Conservation (phyloP, 768 basidiomycete genomes). For the Obba rivulosa region DNA sequence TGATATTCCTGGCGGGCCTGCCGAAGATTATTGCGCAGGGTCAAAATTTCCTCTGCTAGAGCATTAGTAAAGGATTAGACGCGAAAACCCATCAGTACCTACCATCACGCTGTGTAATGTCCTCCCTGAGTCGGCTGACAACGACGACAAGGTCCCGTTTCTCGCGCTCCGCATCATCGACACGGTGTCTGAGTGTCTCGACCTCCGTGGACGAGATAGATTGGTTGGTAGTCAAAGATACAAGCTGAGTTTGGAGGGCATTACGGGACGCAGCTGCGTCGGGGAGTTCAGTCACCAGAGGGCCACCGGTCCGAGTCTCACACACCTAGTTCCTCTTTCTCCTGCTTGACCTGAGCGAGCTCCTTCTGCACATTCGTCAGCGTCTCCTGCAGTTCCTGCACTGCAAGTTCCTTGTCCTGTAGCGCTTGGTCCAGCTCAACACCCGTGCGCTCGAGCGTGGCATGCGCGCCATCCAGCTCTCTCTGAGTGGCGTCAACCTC, state of each 20-base stretch:
- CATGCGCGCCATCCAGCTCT: constrained; percentile 67
- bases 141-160: constrained; percentile 85
- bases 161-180: constrained; percentile 80
- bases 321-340: constrained; percentile 65
- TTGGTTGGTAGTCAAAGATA: constrained; percentile 51
- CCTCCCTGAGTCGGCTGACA: constrained; percentile 77
- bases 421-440: constrained; percentile 81
- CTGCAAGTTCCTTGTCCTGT: constrained; percentile 65
- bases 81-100: constrained; percentile 10
- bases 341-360: constrained; percentile 47
- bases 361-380: constrained; percentile 52
- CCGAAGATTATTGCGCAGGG: constrained; percentile 62
- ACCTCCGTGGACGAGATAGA: constrained; percentile 59
- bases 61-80: neutral
- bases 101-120: constrained; percentile 74
- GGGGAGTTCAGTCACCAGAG: constrained; percentile 14
- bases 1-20: constrained; percentile 73
- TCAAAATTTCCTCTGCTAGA: constrained; percentile 62
- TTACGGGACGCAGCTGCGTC: constrained; percentile 39
- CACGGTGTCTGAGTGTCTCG: constrained; percentile 49
- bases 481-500: constrained; percentile 51
- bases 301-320: constrained; percentile 9
- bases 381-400: constrained; percentile 51
- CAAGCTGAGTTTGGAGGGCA: constrained; percentile 49
- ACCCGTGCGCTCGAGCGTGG: constrained; percentile 66